Base-by-base conservation (phyloP, 2,329 filamentous ascomycete genomes). In the Acephala macrosclerotiorum region DNA sequence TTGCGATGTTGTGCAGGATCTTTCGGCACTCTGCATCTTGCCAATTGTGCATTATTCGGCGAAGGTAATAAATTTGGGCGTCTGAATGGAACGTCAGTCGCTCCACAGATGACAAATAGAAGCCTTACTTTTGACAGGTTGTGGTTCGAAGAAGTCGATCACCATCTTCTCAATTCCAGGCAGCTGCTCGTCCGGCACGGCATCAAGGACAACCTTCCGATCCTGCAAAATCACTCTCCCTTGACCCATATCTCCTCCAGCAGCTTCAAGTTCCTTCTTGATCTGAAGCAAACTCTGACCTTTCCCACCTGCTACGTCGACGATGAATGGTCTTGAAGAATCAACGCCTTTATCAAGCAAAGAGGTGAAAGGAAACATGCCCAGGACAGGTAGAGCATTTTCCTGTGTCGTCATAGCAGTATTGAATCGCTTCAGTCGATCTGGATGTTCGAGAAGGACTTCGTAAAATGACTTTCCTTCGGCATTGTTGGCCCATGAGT, bases 21-120 rank as follows among this genome's bases (percentile, higher is more conserved):
- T 35, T 58, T 2, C 47, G 47, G 35, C 62, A 62, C 25, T 67
- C 55, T 7, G 56, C 58, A 38, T 72, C 66, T 64, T 70, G 66
- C 64, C 68, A 73, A 38, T 74, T 72, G 36, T 74, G 71, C 58
- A 72, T 61, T 11, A 70, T 71, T 20, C 71, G 66, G 14, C 72
- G 70, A 22, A 74, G 67, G 55, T 72, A 73, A 45, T 74, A 74
- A 11, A 71, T 63, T n/a, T 73, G 66, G 14, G 72, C 72, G 47
- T 68, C 69, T 71, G 33, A 36, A 20, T n/a, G 22, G 35, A 29
- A 7, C 14, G 45, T 66, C 36, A 63, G 60, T 60, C 16, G 29
- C 18, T 53, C n/a, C n/a, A n/a, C 3, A 58, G 1, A 5, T 18
- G 25, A 22, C 12, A 53, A 33, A 7, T 1, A 25, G 38, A 57